phyloP scores from a whole-genome alignment of 108 stramenopile species.

The Skeletonema menzelii region DNA sequence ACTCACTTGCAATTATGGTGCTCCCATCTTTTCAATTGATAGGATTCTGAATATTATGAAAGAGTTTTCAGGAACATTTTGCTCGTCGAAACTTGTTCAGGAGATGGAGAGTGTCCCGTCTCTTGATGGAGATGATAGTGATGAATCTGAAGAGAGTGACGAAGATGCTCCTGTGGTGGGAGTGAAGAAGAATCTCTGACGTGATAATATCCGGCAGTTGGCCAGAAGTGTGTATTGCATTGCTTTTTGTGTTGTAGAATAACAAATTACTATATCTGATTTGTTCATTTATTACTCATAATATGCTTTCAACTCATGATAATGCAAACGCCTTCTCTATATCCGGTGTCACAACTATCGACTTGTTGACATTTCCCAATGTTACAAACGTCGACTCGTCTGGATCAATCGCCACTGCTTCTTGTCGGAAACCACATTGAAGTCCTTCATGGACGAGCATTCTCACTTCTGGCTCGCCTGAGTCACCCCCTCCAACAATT shows the following conservation, averaged over 20 bases:
- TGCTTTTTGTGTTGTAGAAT: neutral
- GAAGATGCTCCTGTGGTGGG: neutral
- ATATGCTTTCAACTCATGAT: neutral
- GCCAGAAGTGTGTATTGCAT: neutral
- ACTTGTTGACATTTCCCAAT: constrained; percentile 75
- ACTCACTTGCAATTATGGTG: constrained; percentile 55
- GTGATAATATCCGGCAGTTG: neutral
- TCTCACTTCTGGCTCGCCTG: constrained; percentile 41
- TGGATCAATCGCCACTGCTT: constrained; percentile 76
- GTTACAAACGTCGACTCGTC: constrained; percentile 55
- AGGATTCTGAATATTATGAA: constrained; percentile 23
- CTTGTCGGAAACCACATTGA: constrained; percentile 77
- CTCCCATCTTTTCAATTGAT: constrained; percentile 56
- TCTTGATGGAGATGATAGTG: neutral
- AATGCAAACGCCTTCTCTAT: constrained; percentile 13
- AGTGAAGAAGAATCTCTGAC: neutral
- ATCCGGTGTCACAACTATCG: constrained; percentile 81
- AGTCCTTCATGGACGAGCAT: constrained; percentile 83
- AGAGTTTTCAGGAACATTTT: neutral
- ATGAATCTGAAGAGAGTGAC: neutral
- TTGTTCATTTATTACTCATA: neutral
- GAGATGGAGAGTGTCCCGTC: neutral
- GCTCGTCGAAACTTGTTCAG: neutral
- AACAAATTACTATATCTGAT: neutral
- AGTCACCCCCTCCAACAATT: constrained; percentile 60